phyloP scores from a whole-genome alignment of 1,284 basidiomycete genomes.

The Sporisorium iseilematis-ciliati region DNA sequence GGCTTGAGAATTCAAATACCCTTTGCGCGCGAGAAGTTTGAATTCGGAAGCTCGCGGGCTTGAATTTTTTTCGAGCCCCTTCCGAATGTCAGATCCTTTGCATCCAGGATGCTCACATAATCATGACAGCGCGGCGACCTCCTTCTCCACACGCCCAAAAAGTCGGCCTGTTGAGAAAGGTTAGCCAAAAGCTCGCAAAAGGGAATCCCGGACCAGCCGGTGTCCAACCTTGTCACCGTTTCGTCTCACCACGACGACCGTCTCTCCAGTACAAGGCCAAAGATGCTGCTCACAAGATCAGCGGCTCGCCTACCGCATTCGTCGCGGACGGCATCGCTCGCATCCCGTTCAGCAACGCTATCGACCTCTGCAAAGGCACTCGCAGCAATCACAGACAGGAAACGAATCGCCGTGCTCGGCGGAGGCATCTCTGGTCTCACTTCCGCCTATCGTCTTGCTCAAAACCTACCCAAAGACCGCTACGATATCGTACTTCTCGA shows the following conservation, averaged over 20 bases:
- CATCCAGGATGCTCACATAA: conserved; percentile 12
- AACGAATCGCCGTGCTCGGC: conserved; percentile 76
- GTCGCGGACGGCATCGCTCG: not conserved
- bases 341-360: conserved; percentile 1
- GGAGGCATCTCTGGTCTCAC: conserved; percentile 86
- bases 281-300: conserved; percentile 36
- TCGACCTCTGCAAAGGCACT: conserved; percentile 19
- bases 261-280: not conserved
- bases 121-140: conserved; percentile 8
- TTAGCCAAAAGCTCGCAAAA: not conserved
- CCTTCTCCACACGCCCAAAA: conserved; percentile 20
- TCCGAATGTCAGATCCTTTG: not conserved
- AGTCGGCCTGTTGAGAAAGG: not conserved
- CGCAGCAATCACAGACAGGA: conserved; percentile 24
- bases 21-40: conserved; percentile 28
- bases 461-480: conserved; percentile 75
- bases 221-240: not conserved
- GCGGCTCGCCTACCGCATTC: conserved; percentile 16
- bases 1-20: not conserved
- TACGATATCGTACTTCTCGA: conserved; percentile 78
- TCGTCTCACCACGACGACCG: not conserved
- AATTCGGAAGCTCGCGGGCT: conserved; percentile 19
- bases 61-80: not conserved
- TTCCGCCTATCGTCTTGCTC: conserved; percentile 81
- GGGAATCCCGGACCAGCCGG: conserved; percentile 1